These are phyloP conservation scores for Amanita molliuscula DNA, from an alignment of 768 basidiomycete species.

Conservation along the genomic window DNA sequence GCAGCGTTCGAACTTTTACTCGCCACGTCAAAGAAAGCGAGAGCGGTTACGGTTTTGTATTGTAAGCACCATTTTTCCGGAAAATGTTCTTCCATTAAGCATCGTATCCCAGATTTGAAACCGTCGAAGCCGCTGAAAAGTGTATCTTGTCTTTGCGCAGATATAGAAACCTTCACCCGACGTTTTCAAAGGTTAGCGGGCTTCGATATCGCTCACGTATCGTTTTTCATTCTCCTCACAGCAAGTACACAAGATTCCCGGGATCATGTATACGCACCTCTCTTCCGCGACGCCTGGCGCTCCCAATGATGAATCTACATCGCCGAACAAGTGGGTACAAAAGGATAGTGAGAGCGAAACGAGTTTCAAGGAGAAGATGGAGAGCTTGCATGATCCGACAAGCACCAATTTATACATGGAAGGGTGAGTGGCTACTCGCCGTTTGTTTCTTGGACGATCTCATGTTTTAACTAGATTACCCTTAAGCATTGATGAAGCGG, in stretches of 20 bases:
- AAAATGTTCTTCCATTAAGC: constrained; percentile 3
- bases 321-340: constrained; percentile 12
- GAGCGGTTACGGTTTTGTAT: constrained; percentile 71
- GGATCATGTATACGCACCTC: constrained; percentile 48
- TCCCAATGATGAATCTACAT: neutral
- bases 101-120: constrained; percentile 42
- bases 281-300: constrained; percentile 13
- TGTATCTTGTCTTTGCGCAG: constrained; percentile 65
- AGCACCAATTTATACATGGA: constrained; percentile 81
- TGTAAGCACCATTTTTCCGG: constrained; percentile 36
- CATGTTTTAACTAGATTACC: constrained; percentile 37
- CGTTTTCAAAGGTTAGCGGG: constrained; percentile 64
- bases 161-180: constrained; percentile 74
- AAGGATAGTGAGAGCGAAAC: constrained; percentile 17
- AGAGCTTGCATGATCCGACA: constrained; percentile 49
- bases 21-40: constrained; percentile 65
- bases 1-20: constrained; percentile 79
- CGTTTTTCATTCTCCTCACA: constrained; percentile 11
- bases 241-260: constrained; percentile 77
- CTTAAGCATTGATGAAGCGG: constrained; percentile 56
- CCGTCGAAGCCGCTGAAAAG: constrained; percentile 55
- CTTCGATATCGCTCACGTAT: constrained; percentile 5
- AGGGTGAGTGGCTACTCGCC: constrained; percentile 29
- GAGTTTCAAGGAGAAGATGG: constrained; percentile 74
- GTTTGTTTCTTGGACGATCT: neutral